Base-by-base conservation (phyloP, 805 yeast species). In the Nakazawaea ernobii region DNA sequence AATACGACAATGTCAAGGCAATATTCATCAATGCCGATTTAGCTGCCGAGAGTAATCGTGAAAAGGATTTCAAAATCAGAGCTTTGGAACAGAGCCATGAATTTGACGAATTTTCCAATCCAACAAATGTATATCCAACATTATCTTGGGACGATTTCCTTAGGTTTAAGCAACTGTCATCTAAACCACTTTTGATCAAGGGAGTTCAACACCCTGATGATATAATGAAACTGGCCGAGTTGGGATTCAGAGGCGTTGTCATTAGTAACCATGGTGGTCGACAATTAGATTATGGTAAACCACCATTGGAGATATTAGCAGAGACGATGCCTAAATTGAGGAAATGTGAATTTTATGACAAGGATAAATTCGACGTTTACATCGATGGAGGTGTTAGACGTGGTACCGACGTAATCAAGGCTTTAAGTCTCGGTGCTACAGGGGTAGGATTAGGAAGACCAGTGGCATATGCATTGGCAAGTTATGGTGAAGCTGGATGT, bases 21-120 rank as follows among this genome's bases (percentile, higher is more conserved):
- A 67, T 89, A 29, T 87, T 87, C 59, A 79, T 89, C 53, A 88
- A 95, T 3, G 91, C 86, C 6, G 96, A 89, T 66, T 86, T 94
- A 0, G 91, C 95, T 3, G 82, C 84, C 51, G 70, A 85, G 32
- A 95, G 95, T 13, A 76, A 90, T 51, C 75, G 96, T 50, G 73
- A 69, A 51, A 69, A 69, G 49, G 73, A 69, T 48, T 66, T 69
- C 72, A 57, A 71, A 36, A 60, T 62, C 42, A 67, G 61, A 43
- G 7, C 13, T 6, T n/a, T 10, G 6, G 35, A 11, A 11, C 38
- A n/a, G 11, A 26, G 39, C 36, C 2, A 13, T 17, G 48, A 44
- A 13, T 32, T 38, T 29, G 14, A 20, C 27, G 39, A 38, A 9
- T 65, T 67, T 51, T 59, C 66, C 15, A 69, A 65, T 47, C 67